A percentile compares a stretch with the other conserved stretches of the same genome.
Evolutionary conservation across 1,284 basidiomycete genomes (phyloP).

Genomic region (Sporisorium graminicola): DNA sequence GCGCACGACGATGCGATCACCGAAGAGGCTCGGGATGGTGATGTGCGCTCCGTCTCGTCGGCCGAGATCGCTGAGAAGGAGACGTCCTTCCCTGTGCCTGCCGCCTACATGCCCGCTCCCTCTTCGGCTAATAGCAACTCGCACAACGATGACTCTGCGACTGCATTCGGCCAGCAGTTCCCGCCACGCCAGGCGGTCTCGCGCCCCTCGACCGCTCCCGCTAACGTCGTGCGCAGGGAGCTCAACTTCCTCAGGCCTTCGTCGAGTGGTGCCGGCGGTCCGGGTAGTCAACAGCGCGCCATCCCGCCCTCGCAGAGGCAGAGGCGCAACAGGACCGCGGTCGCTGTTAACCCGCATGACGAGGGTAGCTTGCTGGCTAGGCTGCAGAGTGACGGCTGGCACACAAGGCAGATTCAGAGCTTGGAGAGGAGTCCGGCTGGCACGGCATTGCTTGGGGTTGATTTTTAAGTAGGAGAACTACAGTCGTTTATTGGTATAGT

Average conservation of each 20-base stretch:
- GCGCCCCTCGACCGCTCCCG: conserved; percentile 48
- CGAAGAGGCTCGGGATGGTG: conserved; percentile 34
- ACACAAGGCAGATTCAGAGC: conserved; percentile 52
- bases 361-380: conserved; percentile 39
- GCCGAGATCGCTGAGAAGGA: conserved; percentile 18
- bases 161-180: conserved; percentile 19
- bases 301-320: conserved; percentile 17
- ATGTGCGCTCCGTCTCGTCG: conserved; percentile 16
- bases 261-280: conserved; percentile 13
- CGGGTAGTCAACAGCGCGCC: neutral
- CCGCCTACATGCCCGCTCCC: neutral
- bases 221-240: conserved; percentile 21
- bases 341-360: conserved; percentile 13
- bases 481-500: neutral
- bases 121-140: neutral
- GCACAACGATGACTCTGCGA: conserved; percentile 19
- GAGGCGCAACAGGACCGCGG: conserved; percentile 24
- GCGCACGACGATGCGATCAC: conserved; percentile 42
- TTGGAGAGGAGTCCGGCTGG: conserved; percentile 54
- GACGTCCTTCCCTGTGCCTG: conserved; percentile 2
- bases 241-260: conserved; percentile 33
- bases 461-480: too few species aligned
- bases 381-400: conserved; percentile 58
- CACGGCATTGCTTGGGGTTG: conserved; percentile 50
- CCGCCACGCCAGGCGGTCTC: neutral